These are phyloP conservation scores for Pachysolen tannophilus DNA, from an alignment of 805 yeast genomes.

Conservation along the genomic window DNA sequence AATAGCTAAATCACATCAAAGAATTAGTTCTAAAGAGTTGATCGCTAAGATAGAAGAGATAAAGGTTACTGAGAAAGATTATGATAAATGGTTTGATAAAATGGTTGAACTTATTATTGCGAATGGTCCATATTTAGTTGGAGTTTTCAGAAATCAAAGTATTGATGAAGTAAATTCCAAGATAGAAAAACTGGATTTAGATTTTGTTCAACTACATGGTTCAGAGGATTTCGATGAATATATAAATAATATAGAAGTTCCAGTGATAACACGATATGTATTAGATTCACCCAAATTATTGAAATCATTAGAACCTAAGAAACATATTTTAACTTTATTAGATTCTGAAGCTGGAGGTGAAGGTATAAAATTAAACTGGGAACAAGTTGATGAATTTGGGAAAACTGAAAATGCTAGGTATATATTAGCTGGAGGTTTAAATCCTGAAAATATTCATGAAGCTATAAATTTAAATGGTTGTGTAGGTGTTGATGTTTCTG, in stretches of 20 bases:
- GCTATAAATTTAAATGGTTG: constrained; percentile 52
- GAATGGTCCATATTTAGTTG: constrained; percentile 69
- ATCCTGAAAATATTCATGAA: constrained; percentile 56
- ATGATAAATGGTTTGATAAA: constrained; percentile 26
- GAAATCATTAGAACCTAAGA: constrained; percentile 19
- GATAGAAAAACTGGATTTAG: constrained; percentile 42
- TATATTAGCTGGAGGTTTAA: constrained; percentile 86
- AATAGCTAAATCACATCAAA: constrained; percentile 21
- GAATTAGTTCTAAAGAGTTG: constrained; percentile 18
- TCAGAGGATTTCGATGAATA: constrained; percentile 46
- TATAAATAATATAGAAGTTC: constrained; percentile 30
- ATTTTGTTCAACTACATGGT: constrained; percentile 88
- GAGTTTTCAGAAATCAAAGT: constrained; percentile 83
- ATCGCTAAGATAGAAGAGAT: constrained; percentile 14
- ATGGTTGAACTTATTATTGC: constrained; percentile 16
- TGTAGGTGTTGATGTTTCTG: constrained; percentile 90
- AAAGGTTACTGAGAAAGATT: too few species aligned
- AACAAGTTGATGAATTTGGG: constrained; percentile 31
- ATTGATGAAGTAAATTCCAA: constrained; percentile 47
- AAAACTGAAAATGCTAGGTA: constrained; percentile 26
- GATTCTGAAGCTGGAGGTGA: constrained; percentile 93
- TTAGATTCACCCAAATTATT: constrained; percentile 40
- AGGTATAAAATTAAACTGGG: constrained; percentile 79
- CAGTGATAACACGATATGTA: constrained; percentile 68
- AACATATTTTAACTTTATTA: constrained; percentile 53